Evolutionary conservation across 139 green algal species (phyloP).

Genomic region (Tetradesmus lagerheimii): DNA sequence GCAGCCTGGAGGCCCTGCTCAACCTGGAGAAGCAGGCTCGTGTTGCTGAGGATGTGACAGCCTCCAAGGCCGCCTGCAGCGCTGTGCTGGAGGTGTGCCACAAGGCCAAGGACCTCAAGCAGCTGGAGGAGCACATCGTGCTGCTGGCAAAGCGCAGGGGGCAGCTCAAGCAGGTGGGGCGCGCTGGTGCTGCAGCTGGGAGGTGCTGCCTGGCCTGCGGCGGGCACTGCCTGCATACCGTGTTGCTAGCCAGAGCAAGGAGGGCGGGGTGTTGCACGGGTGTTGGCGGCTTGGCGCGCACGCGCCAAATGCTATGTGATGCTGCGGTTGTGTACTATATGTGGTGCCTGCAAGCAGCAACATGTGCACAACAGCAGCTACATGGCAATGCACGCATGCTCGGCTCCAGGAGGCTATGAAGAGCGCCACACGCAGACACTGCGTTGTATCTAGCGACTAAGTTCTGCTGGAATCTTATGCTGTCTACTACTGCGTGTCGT

Average conservation of each 20-base stretch:
- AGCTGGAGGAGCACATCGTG: constrained; percentile 94
- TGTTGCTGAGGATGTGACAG: constrained; percentile 87
- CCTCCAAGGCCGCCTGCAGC: constrained; percentile 80
- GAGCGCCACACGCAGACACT: no score
- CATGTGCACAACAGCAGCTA: no score
- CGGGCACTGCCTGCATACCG: not conserved
- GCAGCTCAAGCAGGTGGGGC: constrained; percentile 95
- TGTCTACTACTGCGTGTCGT: not conserved
- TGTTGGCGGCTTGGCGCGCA: no score
- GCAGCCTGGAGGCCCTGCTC: constrained; percentile 81
- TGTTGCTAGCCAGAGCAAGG: not conserved
- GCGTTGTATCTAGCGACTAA: no score
- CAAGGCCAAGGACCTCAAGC: constrained; percentile 86
- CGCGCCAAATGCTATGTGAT: no score
- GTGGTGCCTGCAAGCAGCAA: no score
- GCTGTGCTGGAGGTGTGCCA: constrained; percentile 90
- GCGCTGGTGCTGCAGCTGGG: not conserved
- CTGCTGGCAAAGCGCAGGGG: constrained; percentile 96
- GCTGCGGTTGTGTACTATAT: no score
- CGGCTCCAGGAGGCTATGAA: no score
- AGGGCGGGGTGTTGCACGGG: no score
- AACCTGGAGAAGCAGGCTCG: constrained; percentile 89
- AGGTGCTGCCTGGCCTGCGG: not conserved
- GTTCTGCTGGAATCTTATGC: no score
- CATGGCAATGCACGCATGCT: no score